Evolutionary conservation across 2,329 filamentous ascomycete genomes (phyloP).

Genomic region (Xylaria sp.): DNA sequence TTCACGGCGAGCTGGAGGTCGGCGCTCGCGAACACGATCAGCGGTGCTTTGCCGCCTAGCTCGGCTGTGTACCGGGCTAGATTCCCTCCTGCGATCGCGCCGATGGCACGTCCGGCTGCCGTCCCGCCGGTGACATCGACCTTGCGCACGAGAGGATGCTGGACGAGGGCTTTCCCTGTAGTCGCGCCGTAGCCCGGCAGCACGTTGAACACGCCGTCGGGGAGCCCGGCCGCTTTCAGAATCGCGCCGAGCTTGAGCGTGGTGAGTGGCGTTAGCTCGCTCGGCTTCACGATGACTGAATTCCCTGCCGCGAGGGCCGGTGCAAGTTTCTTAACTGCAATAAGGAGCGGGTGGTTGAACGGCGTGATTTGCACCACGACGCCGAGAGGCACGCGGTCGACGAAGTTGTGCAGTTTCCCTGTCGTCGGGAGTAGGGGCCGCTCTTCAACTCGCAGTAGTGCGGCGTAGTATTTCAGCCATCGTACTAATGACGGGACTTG

Average conservation of each 20-base stretch:
- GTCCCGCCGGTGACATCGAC: constrained; percentile 83
- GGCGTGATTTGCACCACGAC: constrained; percentile 68
- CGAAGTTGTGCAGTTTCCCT: constrained; percentile 68
- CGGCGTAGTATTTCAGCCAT: constrained; percentile 79
- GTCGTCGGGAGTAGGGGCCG: constrained; percentile 72
- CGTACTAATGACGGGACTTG: constrained; percentile 73
- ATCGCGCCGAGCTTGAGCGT: constrained; percentile 69
- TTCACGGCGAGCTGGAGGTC: constrained; percentile 74
- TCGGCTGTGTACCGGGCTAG: constrained; percentile 77
- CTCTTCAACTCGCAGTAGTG: constrained; percentile 74
- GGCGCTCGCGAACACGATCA: constrained; percentile 74
- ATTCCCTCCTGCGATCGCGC: constrained; percentile 72
- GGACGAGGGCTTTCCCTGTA: constrained; percentile 65
- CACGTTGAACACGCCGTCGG: constrained; percentile 75
- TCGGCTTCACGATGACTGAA: constrained; percentile 70
- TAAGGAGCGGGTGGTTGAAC: constrained; percentile 69
- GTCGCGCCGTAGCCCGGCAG: constrained; percentile 64
- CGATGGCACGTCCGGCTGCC: constrained; percentile 73
- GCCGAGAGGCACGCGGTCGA: constrained; percentile 66
- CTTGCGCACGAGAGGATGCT: constrained; percentile 68
- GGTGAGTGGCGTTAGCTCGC: constrained; percentile 71
- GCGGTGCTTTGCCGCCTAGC: constrained; percentile 76
- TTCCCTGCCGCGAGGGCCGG: constrained; percentile 70
- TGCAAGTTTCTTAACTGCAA: constrained; percentile 69
- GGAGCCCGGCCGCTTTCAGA: constrained; percentile 74